Base-by-base conservation (phyloP, 768 basidiomycete species). In the Russula sp. region DNA sequence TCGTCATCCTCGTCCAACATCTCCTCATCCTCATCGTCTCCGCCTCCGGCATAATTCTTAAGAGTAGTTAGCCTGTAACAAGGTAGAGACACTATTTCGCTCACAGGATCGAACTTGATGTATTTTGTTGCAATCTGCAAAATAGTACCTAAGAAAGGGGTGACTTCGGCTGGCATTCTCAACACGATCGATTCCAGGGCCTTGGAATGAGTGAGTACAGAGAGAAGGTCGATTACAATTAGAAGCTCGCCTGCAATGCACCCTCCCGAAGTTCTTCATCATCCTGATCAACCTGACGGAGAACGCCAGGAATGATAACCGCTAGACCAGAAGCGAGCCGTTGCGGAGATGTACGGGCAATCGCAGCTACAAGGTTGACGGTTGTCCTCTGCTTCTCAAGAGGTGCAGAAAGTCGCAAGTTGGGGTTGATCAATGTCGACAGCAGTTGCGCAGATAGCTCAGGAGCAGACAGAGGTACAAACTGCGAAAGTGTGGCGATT, bases 31-130 rank as follows among this genome's bases (percentile, higher is more conserved):
- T 83, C 86, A 5, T 76, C 80, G 5, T 87, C 88, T 18, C 76
- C 81, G 34, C 79, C 85, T n/a, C 83, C 88, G 8, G 87, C 86
- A 68, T 91, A 88, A 68, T 88, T 88, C 83, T 86, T 14, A n/a
- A n/a, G n/a, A 22, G n/a, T 74, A 35, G 29, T 50, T 45, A 36
- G 49, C n/a, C 34, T 25, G 13, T 14, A 16, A 3, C 61, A 13
- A 32, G 13, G 7, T 29, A 11, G 13, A 6, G 7, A 25, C 60
- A 57, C 43, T 58, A 43, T 53, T 18, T 36, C 32, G 76, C 86
- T 68, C 70, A 95, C 93, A 0, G 96, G 96, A 72, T 99, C 97
- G 70, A 92, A 89, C 71, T 92, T 95, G 76, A 99, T 88, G 66
- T 85, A 86, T 62, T 86, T 83, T 51, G 78, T 81, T 4, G 88